phyloP scores from a whole-genome alignment of 2,329 filamentous ascomycete species.

The Ceratocystis cacaofunesta region DNA sequence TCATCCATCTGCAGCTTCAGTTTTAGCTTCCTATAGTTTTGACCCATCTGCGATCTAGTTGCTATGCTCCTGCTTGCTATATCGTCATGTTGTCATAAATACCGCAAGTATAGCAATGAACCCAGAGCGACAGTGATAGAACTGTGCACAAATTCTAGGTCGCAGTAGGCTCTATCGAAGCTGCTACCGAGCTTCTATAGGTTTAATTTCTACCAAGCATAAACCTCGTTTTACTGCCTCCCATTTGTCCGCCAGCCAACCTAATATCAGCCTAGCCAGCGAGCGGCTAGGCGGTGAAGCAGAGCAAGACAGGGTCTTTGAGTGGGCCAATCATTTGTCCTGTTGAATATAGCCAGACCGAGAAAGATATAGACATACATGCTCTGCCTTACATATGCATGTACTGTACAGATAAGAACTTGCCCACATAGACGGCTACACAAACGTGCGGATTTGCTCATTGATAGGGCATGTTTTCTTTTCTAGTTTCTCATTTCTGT shows the following conservation, averaged over 20 bases:
- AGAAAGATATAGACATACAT: no score
- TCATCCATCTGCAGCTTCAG: not conserved
- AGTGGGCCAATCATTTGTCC: no score
- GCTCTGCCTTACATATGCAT: no score
- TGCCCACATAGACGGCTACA: not conserved
- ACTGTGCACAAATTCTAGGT: not conserved
- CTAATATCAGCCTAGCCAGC: no score
- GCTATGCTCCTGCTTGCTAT: not conserved
- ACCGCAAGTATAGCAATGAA: not conserved
- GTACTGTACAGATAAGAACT: no score
- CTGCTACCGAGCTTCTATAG: no score
- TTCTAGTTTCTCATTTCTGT: not conserved
- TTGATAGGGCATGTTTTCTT: not conserved
- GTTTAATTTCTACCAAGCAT: no score
- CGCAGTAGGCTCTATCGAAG: not conserved
- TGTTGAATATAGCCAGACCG: no score
- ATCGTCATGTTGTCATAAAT: not conserved
- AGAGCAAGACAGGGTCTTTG: no score
- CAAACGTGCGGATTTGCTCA: not conserved
- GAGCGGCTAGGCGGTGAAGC: no score
- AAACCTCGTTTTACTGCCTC: no score
- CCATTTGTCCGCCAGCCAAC: no score
- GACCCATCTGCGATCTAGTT: not conserved
- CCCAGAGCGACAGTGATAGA: not conserved
- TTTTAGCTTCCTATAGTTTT: not conserved